Base-by-base conservation (phyloP, 108 stramenopile genomes). In the Nitzschia putrida region DNA sequence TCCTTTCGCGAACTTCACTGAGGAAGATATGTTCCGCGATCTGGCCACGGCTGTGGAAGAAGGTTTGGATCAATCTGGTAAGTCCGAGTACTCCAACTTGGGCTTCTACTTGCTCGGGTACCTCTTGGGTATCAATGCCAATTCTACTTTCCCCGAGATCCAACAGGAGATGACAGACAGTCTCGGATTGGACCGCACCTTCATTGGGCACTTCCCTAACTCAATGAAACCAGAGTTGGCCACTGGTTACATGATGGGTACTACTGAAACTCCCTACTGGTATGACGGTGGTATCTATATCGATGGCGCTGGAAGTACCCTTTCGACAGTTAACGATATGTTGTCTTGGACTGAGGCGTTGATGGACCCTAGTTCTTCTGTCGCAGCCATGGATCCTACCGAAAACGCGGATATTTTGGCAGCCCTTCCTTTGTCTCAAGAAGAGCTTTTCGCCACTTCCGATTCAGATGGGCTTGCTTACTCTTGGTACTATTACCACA, bases 231-330 rank as follows among this genome's bases (percentile, higher is more conserved):
- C n/a, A 4, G n/a, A 18, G 14, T 49, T 49, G 47, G 18, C n/a
- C 18, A 49, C 47, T 18, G 47, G 47, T 4, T 49, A 16, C 14
- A 49, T 49, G 47, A 18, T 18, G 14, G 47, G 47, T 49, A 18
- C 47, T 49, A 18, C 14, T 6, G n/a, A 49, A 18, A 18, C 47
- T 49, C 47, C 47, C 2, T 49, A 49, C 18, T 49, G 47, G 47
- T 49, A 49, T 49, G 47, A 49, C 6, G 47, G 47, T 49, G 47
- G 47, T 6, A 18, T 49, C 47, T 49, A 18, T 49, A 49, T 49
- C 6, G 47, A 49, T 49, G 47, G 47, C 2, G 47, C 47, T 49
- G 47, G 47, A 16, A 49, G 47, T 49, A 49, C 47, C 14, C 14
- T 49, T 49, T 49, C 47, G 2, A 18, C 47, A 16, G 18, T 49